Conservation (phyloP, 73 alveolate species). For the Urostyla sp. region DNA sequence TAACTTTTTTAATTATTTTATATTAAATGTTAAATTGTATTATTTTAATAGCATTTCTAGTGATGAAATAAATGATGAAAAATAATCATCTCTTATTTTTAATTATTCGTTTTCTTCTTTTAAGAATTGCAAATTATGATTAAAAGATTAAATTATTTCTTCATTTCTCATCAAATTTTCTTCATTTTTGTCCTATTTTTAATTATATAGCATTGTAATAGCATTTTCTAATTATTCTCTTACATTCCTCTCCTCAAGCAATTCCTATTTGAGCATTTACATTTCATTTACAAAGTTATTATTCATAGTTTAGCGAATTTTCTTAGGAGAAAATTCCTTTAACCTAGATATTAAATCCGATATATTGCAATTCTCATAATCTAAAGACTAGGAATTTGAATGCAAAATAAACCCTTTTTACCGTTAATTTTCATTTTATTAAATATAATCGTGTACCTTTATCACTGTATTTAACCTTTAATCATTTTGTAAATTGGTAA, state of each 20-base stretch:
- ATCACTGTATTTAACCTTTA: too few species aligned
- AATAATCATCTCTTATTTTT: neutral
- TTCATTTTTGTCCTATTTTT: neutral
- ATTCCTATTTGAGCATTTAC: neutral
- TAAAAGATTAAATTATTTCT: neutral
- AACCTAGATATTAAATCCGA: slow-evolving; percentile 13
- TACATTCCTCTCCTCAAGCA: slow-evolving; percentile 28
- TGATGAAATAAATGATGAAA: neutral
- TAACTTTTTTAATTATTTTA: neutral
- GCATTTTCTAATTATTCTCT: slow-evolving; percentile 32
- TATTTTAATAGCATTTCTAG: neutral
- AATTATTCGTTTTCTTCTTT: slow-evolving; percentile 7
- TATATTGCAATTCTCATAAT: too few species aligned
- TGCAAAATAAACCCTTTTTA: too few species aligned
- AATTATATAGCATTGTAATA: slow-evolving; percentile 3
- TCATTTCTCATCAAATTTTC: neutral
- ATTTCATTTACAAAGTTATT: slow-evolving; percentile 8
- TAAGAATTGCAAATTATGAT: neutral
- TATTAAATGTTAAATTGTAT: neutral
- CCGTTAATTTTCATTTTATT: too few species aligned
- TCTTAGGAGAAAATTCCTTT: slow-evolving; percentile 19
- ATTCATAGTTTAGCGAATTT: slow-evolving; percentile 8
- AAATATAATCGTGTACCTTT: too few species aligned
- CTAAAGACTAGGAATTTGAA: too few species aligned
- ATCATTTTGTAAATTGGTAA: too few species aligned